Evolutionary conservation across 1,284 basidiomycete genomes (phyloP).

Genomic region (Wolfiporia cocos): DNA sequence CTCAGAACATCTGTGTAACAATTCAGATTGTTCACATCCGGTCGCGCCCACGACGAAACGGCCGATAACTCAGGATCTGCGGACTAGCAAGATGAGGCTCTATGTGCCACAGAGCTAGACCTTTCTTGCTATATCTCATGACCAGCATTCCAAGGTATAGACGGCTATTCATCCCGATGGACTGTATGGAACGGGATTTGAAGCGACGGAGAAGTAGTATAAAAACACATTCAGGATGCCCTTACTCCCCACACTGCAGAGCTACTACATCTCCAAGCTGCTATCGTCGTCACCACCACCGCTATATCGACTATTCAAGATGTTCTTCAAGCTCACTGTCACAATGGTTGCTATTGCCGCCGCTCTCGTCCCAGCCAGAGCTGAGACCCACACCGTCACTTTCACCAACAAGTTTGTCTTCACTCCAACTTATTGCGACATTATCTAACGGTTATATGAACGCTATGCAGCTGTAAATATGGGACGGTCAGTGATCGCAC

Average conservation of each 20-base stretch:
- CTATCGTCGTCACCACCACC: not conserved
- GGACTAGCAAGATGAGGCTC: too few species aligned
- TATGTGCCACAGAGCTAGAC: too few species aligned
- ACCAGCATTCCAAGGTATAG: too few species aligned
- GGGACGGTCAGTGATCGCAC: slow-evolving; percentile 1
- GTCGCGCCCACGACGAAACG: too few species aligned
- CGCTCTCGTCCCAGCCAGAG: slow-evolving; percentile 1
- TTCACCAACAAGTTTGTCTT: slow-evolving; percentile 4
- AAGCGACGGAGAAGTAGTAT: too few species aligned
- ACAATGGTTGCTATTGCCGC: not conserved
- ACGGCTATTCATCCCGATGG: too few species aligned
- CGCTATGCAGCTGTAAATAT: not conserved
- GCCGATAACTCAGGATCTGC: too few species aligned
- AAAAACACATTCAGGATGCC: too few species aligned
- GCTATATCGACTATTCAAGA: not conserved
- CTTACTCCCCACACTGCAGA: not conserved
- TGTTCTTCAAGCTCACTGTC: slow-evolving; percentile 1
- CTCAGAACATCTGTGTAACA: too few species aligned
- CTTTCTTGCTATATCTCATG: too few species aligned
- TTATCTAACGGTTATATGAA: not conserved
- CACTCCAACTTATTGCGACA: not conserved
- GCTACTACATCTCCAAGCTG: not conserved
- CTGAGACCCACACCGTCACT: slow-evolving; percentile 4
- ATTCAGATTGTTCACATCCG: too few species aligned
- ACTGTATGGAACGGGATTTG: too few species aligned